phyloP scores from a whole-genome alignment of 352 stramenopile genomes.

The Globisporangium carolinianum region DNA sequence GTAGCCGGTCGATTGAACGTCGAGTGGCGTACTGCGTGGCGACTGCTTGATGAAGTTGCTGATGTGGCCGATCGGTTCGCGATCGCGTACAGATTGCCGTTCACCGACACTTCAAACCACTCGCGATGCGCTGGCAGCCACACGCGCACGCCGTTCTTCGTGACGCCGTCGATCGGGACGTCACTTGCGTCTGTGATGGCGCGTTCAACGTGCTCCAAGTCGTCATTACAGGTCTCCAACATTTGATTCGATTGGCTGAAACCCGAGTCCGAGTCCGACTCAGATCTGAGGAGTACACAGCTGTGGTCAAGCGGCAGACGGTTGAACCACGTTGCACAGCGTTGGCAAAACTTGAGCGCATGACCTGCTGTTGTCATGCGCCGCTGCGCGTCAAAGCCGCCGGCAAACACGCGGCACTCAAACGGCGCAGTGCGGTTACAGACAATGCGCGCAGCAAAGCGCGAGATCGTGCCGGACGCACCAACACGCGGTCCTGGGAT shows the following conservation, averaged over 20 bases:
- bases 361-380: constrained; percentile 55
- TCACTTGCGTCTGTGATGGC: constrained; percentile 25
- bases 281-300: constrained; percentile 20
- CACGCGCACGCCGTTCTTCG: constrained; percentile 76
- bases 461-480: constrained; percentile 66
- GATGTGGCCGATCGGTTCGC: constrained; percentile 25
- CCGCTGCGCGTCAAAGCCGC: constrained; percentile 51
- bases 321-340: constrained; percentile 51
- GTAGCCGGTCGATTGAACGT: constrained; percentile 59
- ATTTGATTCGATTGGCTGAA: too few species aligned
- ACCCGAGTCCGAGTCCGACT: constrained; percentile 4
- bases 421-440: constrained; percentile 50
- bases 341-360: constrained; percentile 54
- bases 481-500: constrained; percentile 69
- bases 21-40: constrained; percentile 31
- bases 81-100: constrained; percentile 67
- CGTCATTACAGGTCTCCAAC: constrained; percentile 2
- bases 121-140: constrained; percentile 66
- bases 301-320: constrained; percentile 26
- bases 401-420: constrained; percentile 59
- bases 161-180: constrained; percentile 60
- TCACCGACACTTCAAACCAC: constrained; percentile 81
- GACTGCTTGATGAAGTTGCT: constrained; percentile 7
- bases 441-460: constrained; percentile 62
- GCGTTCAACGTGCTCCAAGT: constrained; percentile 37